Conservation (phyloP, 2,329 filamentous ascomycete species). For the Cordyceps cateniannulata region DNA sequence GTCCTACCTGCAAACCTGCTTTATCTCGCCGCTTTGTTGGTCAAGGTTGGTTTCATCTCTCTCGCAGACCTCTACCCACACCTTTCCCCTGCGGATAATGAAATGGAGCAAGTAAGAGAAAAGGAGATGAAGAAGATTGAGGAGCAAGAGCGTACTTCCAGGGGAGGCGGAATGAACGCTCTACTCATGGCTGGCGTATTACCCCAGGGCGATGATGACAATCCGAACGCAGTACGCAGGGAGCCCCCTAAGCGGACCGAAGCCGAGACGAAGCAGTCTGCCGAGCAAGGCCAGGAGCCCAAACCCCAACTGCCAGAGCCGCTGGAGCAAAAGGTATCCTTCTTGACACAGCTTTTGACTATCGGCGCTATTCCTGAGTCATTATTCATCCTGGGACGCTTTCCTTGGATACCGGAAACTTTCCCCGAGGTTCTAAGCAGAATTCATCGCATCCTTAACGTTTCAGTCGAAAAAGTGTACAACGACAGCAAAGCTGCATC, state of each 20-base stretch:
- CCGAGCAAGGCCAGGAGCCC: constrained; percentile 37
- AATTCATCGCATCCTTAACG: constrained; percentile 77
- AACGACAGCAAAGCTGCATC: constrained; percentile 36
- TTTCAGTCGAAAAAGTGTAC: constrained; percentile 71
- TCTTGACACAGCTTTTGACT: constrained; percentile 78
- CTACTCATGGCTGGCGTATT: constrained; percentile 81
- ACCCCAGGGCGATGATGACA: constrained; percentile 63
- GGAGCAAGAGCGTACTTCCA: constrained; percentile 65
- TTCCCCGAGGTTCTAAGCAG: constrained; percentile 74
- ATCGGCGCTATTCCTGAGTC: constrained; percentile 92
- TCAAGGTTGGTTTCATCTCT: constrained; percentile 97
- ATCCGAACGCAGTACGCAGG: constrained; percentile 40
- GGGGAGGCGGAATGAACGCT: constrained; percentile 72
- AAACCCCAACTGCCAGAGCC: constrained; percentile 60
- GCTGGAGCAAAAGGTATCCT: constrained; percentile 77
- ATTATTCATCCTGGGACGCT: constrained; percentile 83
- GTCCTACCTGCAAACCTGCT: constrained; percentile 86
- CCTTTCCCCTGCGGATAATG: constrained; percentile 75
- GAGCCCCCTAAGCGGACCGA: constrained; percentile 48
- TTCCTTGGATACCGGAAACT: constrained; percentile 84
- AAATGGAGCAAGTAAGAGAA: constrained; percentile 69
- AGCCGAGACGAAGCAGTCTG: constrained; percentile 41
- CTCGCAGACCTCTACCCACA: constrained; percentile 87
- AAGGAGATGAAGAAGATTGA: constrained; percentile 69
- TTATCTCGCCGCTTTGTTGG: constrained; percentile 81